These are phyloP conservation scores for Xylaria sp. DNA, from an alignment of 2,329 filamentous ascomycete species.

Conservation along the genomic window DNA sequence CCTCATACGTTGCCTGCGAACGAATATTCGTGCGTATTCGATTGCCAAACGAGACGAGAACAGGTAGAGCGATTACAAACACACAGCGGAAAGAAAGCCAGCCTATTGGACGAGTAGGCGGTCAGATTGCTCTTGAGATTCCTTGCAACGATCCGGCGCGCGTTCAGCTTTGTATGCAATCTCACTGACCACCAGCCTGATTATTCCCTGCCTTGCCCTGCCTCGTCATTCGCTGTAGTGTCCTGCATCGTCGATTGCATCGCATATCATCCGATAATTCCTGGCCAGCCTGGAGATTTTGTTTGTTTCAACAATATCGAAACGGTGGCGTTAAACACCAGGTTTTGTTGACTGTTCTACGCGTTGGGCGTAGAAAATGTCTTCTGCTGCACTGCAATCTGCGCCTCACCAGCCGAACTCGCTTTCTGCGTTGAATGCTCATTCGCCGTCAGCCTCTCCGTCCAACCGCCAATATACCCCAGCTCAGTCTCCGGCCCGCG, in stretches of 20 bases:
- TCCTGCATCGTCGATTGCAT: constrained; percentile 28
- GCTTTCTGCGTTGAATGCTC: constrained; percentile 57
- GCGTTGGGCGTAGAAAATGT: constrained; percentile 61
- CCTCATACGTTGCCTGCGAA: not conserved
- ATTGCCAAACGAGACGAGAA: constrained; percentile 17
- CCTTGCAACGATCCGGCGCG: constrained; percentile 35
- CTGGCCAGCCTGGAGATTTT: constrained; percentile 10
- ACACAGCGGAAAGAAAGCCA: constrained; percentile 16
- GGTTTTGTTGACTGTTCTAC: constrained; percentile 37
- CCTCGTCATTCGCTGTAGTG: constrained; percentile 23
- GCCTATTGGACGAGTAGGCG: constrained; percentile 35
- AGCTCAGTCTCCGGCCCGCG: constrained; percentile 62
- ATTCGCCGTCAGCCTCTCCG: constrained; percentile 60
- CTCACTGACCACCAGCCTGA: constrained; percentile 24
- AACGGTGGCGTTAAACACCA: constrained; percentile 18
- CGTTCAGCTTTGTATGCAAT: constrained; percentile 35
- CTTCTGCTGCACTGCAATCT: constrained; percentile 71
- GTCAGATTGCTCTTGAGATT: constrained; percentile 33
- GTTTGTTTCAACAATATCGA: constrained; percentile 23
- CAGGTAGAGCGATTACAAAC: constrained; percentile 21
- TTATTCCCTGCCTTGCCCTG: constrained; percentile 24
- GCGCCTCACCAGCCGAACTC: constrained; percentile 64
- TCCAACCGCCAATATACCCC: constrained; percentile 64
- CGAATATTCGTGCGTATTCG: constrained; percentile 20
- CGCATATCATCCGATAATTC: constrained; percentile 27